A percentile compares a stretch with the other conserved stretches of the same genome.
These are phyloP conservation scores for Pogostemon cablin DNA, from an alignment of 257 asterid genomes.

Conservation along the genomic window DNA sequence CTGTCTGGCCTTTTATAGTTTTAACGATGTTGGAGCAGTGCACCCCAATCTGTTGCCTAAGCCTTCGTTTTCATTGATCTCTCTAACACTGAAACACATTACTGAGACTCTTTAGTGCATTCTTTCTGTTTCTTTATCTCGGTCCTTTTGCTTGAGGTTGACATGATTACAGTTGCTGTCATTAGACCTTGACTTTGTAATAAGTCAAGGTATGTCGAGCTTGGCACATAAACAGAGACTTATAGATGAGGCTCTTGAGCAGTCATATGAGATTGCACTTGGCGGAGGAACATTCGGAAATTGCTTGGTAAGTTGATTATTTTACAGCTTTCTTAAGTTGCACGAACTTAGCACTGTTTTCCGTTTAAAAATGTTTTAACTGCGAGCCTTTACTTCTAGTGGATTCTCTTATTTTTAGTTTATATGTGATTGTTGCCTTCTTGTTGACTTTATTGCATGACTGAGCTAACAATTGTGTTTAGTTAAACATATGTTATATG, in stretches of 20 bases:
- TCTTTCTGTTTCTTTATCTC: conserved; percentile 4
- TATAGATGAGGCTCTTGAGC: conserved; percentile 63
- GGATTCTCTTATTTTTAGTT: conserved; percentile 14
- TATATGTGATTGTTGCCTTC: conserved; percentile 23
- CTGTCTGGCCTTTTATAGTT: background rate
- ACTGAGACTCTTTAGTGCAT: conserved; percentile 28
- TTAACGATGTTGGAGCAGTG: background rate
- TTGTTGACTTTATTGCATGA: conserved; percentile 9
- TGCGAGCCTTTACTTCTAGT: conserved; percentile 13
- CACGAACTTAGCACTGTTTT: background rate
- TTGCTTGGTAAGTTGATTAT: conserved; percentile 64
- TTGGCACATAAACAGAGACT: conserved; percentile 62
- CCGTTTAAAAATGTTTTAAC: background rate
- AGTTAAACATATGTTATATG: background rate
- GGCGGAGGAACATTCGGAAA: conserved; percentile 73
- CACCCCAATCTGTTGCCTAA: too few relatives aligned
- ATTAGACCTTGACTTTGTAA: conserved; percentile 61
- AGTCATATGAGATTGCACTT: conserved; percentile 70
- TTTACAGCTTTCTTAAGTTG: conserved; percentile 25
- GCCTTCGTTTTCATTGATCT: background rate
- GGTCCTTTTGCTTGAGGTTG: conserved; percentile 23
- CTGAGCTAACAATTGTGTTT: conserved; percentile 2
- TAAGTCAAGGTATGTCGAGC: conserved; percentile 68
- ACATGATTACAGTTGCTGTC: conserved; percentile 64
- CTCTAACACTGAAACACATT: conserved; percentile 6